phyloP scores from a whole-genome alignment of 2,329 filamentous ascomycete species.

The Decorospora gaudefroyi region DNA sequence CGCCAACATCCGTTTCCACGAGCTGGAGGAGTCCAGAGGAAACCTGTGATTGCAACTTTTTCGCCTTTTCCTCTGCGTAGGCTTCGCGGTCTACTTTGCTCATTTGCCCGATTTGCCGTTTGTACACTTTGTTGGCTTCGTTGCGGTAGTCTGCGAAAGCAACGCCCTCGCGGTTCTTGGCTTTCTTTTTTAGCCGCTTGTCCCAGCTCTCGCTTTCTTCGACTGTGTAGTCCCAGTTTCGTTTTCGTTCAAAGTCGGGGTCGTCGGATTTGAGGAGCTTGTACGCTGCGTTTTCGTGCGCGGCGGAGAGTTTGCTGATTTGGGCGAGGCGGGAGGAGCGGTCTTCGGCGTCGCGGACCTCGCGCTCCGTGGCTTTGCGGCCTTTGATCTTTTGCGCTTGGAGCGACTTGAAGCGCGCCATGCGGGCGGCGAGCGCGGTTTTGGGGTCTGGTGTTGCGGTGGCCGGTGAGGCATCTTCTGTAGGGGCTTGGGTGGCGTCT shows the following conservation, averaged over 20 bases:
- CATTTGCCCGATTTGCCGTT: slow-evolving; percentile 81
- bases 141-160: slow-evolving; percentile 87
- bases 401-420: slow-evolving; percentile 82
- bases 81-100: slow-evolving; percentile 71
- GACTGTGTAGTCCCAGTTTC: slow-evolving; percentile 97
- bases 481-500: neutral
- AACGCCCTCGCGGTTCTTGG: slow-evolving; percentile 77
- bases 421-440: slow-evolving; percentile 44
- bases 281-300: slow-evolving; percentile 84
- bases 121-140: slow-evolving; percentile 91
- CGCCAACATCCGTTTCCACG: slow-evolving; percentile 85
- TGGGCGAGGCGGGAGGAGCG: slow-evolving; percentile 53
- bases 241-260: slow-evolving; percentile 95
- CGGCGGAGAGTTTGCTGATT: slow-evolving; percentile 77
- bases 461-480: slow-evolving; percentile 10
- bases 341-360: slow-evolving; percentile 46
- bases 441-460: slow-evolving; percentile 29
- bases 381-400: slow-evolving; percentile 66
- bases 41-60: slow-evolving; percentile 81
- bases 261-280: slow-evolving; percentile 93
- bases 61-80: slow-evolving; percentile 87
- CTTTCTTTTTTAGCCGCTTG: slow-evolving; percentile 83
- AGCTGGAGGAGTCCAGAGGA: slow-evolving; percentile 85
- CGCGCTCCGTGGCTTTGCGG: slow-evolving; percentile 65
- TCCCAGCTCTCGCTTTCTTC: slow-evolving; percentile 97